Conservation (phyloP, 1,284 basidiomycete genomes). For the Ustilago cynodontis region DNA sequence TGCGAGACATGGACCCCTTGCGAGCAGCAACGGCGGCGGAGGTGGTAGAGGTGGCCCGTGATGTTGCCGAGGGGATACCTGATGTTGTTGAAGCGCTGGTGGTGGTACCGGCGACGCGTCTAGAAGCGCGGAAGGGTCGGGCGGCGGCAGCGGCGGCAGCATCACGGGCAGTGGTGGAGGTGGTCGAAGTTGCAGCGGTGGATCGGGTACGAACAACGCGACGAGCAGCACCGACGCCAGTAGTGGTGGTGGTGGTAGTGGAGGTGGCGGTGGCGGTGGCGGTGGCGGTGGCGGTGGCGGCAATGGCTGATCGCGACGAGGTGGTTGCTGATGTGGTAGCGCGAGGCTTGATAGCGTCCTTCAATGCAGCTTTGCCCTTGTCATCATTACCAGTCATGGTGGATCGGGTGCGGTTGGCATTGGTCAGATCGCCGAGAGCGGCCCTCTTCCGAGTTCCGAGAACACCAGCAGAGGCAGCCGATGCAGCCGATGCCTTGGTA, state of each 20-base stretch:
- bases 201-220: constrained; percentile 47
- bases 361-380: constrained; percentile 53
- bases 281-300: constrained; percentile 13
- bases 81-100: constrained; percentile 34
- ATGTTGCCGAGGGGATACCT: constrained; percentile 30
- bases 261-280: constrained; percentile 16
- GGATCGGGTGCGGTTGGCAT: constrained; percentile 57
- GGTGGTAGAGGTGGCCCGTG: constrained; percentile 27
- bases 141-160: constrained; percentile 26
- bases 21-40: constrained; percentile 29
- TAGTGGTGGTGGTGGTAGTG: constrained; percentile 34
- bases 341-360: constrained; percentile 50
- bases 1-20: constrained; percentile 45
- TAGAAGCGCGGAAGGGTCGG: constrained; percentile 45
- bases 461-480: constrained; percentile 45
- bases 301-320: constrained; percentile 31
- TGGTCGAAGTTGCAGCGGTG: constrained; percentile 31
- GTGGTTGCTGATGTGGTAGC: constrained; percentile 34
- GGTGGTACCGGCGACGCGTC: constrained; percentile 34
- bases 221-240: constrained; percentile 45
- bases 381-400: constrained; percentile 37
- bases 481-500: constrained; percentile 35
- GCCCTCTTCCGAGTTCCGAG: constrained; percentile 67
- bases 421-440: constrained; percentile 67
- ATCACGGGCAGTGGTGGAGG: constrained; percentile 13